Evolutionary conservation across 345 rosid genomes (phyloP).

Genomic region (Raphanus raphanistrum): DNA sequence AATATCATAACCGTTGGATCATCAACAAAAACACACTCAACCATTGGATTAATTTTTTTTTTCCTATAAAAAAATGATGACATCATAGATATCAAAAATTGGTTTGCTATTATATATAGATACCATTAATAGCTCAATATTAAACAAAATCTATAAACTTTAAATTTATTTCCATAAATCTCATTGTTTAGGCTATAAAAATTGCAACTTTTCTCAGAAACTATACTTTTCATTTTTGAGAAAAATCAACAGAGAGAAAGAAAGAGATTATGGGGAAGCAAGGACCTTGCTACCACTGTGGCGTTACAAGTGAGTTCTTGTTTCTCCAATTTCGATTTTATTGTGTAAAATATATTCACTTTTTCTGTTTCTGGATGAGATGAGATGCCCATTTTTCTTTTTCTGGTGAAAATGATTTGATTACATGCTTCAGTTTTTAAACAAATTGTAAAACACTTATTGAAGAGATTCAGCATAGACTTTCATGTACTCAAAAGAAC

Average conservation of each 20-base stretch:
- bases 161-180: constrained; percentile 30
- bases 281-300: constrained; percentile 6
- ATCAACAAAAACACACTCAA: no score
- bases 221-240: constrained; percentile 1
- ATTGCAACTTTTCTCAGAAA: constrained; percentile 30
- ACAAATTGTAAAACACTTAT: constrained; percentile 2
- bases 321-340: constrained; percentile 42
- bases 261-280: background rate
- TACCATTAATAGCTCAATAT: constrained; percentile 40
- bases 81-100: no score
- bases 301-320: constrained; percentile 78
- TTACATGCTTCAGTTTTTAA: constrained; percentile 2
- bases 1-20: no score
- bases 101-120: no score
- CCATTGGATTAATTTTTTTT: no score
- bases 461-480: constrained; percentile 28
- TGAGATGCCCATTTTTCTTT: constrained; percentile 18
- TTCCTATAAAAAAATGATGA: no score
- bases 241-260: constrained; percentile 28
- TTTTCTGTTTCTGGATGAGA: constrained; percentile 16
- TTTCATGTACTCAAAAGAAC: constrained; percentile 11
- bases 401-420: constrained; percentile 20
- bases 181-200: constrained; percentile 19
- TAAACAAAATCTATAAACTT: constrained; percentile 23
- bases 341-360: constrained; percentile 11